Percentiles rank a stretch among this genome's conserved stretches.
Conservation (phyloP, 306 rosid species). For the Delonix regia region DNA sequence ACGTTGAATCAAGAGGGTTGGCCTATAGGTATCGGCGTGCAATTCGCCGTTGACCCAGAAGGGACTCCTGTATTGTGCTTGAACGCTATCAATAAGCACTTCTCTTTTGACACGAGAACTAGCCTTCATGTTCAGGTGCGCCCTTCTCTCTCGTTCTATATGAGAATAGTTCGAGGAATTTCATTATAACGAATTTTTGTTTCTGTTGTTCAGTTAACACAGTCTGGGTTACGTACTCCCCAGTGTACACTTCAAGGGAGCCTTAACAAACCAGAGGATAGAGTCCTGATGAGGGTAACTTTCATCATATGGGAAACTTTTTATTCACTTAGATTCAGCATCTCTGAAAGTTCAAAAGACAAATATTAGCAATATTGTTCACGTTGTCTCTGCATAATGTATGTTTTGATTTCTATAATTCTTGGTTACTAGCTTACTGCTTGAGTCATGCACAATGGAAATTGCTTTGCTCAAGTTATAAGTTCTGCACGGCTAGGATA, state of each 20-base stretch:
- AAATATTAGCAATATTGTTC: background rate
- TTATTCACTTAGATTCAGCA: background rate
- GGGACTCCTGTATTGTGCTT: constrained; percentile 79
- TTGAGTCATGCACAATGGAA: background rate
- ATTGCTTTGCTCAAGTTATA: background rate
- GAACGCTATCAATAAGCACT: constrained; percentile 37
- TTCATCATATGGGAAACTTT: background rate
- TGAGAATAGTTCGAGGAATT: background rate
- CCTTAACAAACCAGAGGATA: constrained; percentile 70
- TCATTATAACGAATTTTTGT: background rate
- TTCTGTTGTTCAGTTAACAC: constrained; percentile 61
- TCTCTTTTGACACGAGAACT: constrained; percentile 49
- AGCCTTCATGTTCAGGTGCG: constrained; percentile 87
- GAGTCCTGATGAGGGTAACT: constrained; percentile 47
- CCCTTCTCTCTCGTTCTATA: background rate
- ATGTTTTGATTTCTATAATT: background rate
- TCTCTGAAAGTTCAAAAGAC: background rate
- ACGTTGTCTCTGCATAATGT: background rate
- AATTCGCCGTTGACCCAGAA: constrained; percentile 69
- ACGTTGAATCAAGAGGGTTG: constrained; percentile 60
- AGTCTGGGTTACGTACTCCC: constrained; percentile 78
- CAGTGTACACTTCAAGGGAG: constrained; percentile 87
- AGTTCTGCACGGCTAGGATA: background rate
- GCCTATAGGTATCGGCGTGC: constrained; percentile 83
- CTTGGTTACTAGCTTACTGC: background rate